Evolutionary conservation across 345 rosid genomes (phyloP), one percentile per base, ranked within the genome.

Genomic region (Moricandia moricandioides): DNA sequence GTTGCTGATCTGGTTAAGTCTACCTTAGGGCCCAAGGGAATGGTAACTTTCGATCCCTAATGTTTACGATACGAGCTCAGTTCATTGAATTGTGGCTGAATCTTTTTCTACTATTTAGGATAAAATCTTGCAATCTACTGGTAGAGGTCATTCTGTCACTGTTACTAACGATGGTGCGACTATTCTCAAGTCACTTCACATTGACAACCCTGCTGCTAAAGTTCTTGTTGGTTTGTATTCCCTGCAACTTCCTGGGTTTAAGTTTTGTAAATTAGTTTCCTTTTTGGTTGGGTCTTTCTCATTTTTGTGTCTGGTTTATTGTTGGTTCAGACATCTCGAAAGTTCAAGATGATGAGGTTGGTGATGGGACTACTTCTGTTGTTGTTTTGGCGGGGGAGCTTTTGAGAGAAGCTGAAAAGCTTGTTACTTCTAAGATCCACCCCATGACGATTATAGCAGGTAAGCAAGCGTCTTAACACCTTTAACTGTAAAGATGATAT

Each of bases 301-400:
- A 33, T 10, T 64, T 49, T 55, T 67, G 61, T 60, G n/a, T 61
- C 14, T 39, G 21, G 57, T 33, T 31, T 31, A 8, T 54, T 33
- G 4, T 29, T 43, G 67, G 66, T 37, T 66, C 62, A 92, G 99
- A 95, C 70, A 95, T 95, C 71, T 95, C 99, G 7, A 95, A 95
- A 88, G 99, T 95, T 69, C 99, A 95, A 83, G 99, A 95, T 81
- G 99, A 95, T 73, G 99, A 95, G 86, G 99, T 95, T 67, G 99
- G 99, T 71, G 99, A 95, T 78, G 99, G 99, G 54, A 95, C 98
- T 71, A 95, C 99, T 62, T 95, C 99, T 59, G 99, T 95, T 73
- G 99, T 90, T 80, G 97, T 95, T 55, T 86, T 95, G 89, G 98
- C 99, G 6, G 97, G 99, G 16, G 97, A 90, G 75, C 97, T 94